phyloP scores from a whole-genome alignment of 2,329 filamentous ascomycete genomes.

The Verticillium longisporum region DNA sequence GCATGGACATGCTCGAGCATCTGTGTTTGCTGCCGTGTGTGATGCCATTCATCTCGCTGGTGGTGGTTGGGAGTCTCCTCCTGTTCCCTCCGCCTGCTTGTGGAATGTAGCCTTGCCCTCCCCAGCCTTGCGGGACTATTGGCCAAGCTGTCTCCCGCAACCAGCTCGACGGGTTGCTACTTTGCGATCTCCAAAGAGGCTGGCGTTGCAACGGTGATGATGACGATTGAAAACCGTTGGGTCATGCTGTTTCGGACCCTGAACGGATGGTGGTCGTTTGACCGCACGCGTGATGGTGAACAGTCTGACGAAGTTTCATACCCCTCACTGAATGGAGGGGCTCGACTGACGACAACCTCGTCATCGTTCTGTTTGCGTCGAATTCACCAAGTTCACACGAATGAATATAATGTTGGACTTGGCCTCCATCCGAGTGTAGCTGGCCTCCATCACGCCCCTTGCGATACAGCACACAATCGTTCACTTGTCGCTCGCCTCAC shows the following conservation, averaged over 20 bases:
- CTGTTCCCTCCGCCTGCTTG: neutral
- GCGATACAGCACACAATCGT: no score
- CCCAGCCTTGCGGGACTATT: neutral
- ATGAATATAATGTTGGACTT: neutral
- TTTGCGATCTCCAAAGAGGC: neutral
- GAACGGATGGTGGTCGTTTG: neutral
- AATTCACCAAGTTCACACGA: neutral
- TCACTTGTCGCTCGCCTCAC: neutral
- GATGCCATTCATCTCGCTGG: no score
- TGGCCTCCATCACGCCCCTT: no score
- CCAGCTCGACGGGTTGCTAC: neutral
- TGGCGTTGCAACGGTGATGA: neutral
- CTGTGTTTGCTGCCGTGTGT: neutral
- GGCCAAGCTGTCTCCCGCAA: neutral
- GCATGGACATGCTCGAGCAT: neutral
- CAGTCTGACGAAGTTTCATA: neutral
- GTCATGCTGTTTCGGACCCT: neutral
- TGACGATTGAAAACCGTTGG: neutral
- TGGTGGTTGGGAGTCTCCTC: neutral
- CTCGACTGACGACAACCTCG: neutral
- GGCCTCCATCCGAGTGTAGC: no score
- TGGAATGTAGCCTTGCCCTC: neutral
- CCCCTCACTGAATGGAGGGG: neutral
- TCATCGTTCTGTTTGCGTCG: neutral
- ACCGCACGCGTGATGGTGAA: neutral